These are phyloP conservation scores for Heliophila coronopifolia DNA, from an alignment of 441 rosid genomes.

Conservation along the genomic window DNA sequence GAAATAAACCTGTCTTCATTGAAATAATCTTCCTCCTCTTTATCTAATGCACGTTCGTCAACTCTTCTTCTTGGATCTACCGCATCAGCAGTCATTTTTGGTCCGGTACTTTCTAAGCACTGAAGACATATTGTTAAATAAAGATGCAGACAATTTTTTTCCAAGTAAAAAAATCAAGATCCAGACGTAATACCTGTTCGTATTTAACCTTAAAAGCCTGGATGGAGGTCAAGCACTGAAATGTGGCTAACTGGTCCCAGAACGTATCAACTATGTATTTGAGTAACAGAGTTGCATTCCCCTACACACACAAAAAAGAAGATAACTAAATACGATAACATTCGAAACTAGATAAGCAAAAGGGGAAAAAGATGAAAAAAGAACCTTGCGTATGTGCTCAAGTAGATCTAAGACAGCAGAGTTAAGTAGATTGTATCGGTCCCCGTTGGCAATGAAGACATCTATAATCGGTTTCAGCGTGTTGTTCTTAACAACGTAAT, in stretches of 20 bases:
- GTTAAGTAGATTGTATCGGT: slow-evolving; percentile 84
- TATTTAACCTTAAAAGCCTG: slow-evolving; percentile 77
- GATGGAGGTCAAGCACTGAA: slow-evolving; percentile 65
- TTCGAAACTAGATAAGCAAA: slow-evolving; percentile 9
- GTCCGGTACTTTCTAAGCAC: slow-evolving; percentile 70
- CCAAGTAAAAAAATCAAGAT: neutral
- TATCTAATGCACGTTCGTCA: slow-evolving; percentile 88
- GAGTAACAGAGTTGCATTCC: slow-evolving; percentile 67
- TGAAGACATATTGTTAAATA: slow-evolving; percentile 34
- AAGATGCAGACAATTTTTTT: neutral
- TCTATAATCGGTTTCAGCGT: slow-evolving; percentile 77
- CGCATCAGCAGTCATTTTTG: slow-evolving; percentile 45
- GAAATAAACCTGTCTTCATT: slow-evolving; percentile 73
- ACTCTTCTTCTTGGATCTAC: slow-evolving; percentile 58
- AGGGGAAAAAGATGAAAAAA: slow-evolving; percentile 14
- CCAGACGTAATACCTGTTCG: slow-evolving; percentile 67
- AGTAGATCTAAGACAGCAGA: slow-evolving; percentile 89
- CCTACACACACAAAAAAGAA: slow-evolving; percentile 48
- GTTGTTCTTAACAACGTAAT: slow-evolving; percentile 76
- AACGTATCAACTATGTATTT: slow-evolving; percentile 76
- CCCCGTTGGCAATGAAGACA: slow-evolving; percentile 82
- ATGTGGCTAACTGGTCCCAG: slow-evolving; percentile 74
- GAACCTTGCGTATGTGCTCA: slow-evolving; percentile 89
- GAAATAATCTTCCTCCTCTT: slow-evolving; percentile 98
- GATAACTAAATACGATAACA: slow-evolving; percentile 12